These are phyloP conservation scores for Inonotus hispidus DNA, from an alignment of 1,284 basidiomycete genomes.

Conservation along the genomic window DNA sequence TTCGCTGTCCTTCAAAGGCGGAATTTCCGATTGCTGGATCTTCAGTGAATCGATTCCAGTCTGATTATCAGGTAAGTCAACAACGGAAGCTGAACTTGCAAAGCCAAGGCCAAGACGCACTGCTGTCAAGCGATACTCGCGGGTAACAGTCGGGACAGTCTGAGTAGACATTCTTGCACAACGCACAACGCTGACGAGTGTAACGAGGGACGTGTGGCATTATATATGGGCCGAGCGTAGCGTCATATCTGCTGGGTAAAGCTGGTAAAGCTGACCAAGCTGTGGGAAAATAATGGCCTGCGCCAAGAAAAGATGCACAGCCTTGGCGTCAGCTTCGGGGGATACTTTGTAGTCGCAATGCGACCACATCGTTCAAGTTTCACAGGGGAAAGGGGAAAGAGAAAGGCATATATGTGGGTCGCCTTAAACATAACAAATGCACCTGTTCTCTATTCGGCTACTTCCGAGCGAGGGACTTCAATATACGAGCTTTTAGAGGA, in stretches of 20 bases:
- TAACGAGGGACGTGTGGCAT: background rate
- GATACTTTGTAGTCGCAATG: too few species aligned
- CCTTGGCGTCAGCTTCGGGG: too few species aligned
- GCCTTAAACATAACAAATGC: too few species aligned
- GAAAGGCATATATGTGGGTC: too few species aligned
- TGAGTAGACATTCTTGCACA: background rate
- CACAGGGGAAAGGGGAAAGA: too few species aligned
- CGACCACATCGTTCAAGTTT: too few species aligned
- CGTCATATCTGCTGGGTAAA: background rate
- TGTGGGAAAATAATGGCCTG: too few species aligned
- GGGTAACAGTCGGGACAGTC: conserved; percentile 26
- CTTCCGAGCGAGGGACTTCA: too few species aligned
- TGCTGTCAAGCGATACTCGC: conserved; percentile 31
- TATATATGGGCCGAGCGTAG: background rate
- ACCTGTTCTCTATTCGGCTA: too few species aligned
- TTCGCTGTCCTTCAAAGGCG: conserved; percentile 33
- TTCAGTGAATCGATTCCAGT: conserved; percentile 25
- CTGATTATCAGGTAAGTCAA: conserved; percentile 17
- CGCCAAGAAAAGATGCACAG: too few species aligned
- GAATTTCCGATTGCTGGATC: conserved; percentile 29
- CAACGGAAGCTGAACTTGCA: background rate
- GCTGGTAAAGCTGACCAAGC: background rate
- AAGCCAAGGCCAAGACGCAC: conserved; percentile 6
- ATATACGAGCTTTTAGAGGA: too few species aligned
- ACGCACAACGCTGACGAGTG: background rate